Evolutionary conservation across 2,329 filamentous ascomycete species (phyloP).

Genomic region (Diaporthe sp.): DNA sequence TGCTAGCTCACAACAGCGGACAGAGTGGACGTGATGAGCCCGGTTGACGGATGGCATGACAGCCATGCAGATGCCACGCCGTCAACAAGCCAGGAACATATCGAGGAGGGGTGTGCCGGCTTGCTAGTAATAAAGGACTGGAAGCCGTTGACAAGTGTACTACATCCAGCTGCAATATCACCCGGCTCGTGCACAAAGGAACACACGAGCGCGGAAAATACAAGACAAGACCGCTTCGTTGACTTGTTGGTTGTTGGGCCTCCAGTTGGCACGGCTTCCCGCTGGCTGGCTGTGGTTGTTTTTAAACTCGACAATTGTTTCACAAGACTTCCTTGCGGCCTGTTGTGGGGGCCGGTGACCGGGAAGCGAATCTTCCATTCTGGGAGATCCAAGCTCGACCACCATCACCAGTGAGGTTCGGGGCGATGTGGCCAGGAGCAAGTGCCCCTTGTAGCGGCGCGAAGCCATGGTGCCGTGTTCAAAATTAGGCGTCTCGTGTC

Average conservation of each 20-base stretch:
- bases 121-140: neutral
- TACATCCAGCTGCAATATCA: conserved; percentile 13
- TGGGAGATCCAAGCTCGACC: conserved; percentile 21
- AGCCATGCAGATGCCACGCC: conserved; percentile 29
- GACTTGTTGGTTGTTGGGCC: conserved; percentile 1
- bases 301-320: conserved; percentile 33
- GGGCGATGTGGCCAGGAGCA: conserved; percentile 4
- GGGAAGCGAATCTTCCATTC: conserved; percentile 27
- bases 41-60: neutral
- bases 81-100: conserved; percentile 27
- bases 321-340: conserved; percentile 30
- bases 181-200: conserved; percentile 24
- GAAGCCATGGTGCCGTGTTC: neutral
- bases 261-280: conserved; percentile 11
- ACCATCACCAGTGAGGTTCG: conserved; percentile 6
- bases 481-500: conserved; percentile 6
- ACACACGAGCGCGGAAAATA: conserved; percentile 2
- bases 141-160: conserved; percentile 20
- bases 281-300: conserved; percentile 19
- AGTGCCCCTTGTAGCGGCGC: neutral
- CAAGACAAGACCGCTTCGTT: conserved; percentile 6
- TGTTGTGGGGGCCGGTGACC: conserved; percentile 22
- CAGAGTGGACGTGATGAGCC: neutral
- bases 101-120: neutral
- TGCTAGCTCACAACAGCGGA: neutral